A percentile compares a stretch with the other conserved stretches of the same genome.
phyloP scores from a whole-genome alignment of 768 basidiomycete species.

The Tricholoma matsutake region DNA sequence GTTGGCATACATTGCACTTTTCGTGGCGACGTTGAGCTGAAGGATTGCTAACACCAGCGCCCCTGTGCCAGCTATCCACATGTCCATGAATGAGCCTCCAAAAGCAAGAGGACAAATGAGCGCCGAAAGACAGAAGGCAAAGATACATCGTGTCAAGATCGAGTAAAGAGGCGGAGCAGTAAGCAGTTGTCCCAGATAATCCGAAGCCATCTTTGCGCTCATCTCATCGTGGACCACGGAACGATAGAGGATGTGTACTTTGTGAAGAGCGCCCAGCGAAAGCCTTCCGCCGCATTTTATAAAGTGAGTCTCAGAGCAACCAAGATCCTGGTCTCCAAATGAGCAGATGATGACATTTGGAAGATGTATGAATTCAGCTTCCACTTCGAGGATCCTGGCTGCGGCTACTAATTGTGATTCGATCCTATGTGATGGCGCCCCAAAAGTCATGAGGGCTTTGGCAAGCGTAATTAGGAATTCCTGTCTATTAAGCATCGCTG shows the following conservation, averaged over 20 bases:
- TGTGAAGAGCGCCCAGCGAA: constrained; percentile 80
- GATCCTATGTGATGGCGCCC: constrained; percentile 90
- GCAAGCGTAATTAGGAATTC: constrained; percentile 85
- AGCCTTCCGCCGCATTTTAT: constrained; percentile 76
- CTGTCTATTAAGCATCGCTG: constrained; percentile 79
- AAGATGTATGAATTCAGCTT: constrained; percentile 88
- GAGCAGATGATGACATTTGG: constrained; percentile 82
- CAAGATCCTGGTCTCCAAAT: constrained; percentile 88
- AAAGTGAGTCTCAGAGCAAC: constrained; percentile 86
- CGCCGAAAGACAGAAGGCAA: constrained; percentile 70
- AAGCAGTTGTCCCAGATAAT: constrained; percentile 61
- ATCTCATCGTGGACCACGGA: constrained; percentile 90
- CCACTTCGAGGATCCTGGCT: constrained; percentile 84
- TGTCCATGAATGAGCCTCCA: constrained; percentile 80
- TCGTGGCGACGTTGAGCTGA: constrained; percentile 70
- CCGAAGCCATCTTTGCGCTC: constrained; percentile 73
- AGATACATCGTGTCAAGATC: constrained; percentile 52
- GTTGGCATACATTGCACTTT: constrained; percentile 81
- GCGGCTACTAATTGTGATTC: constrained; percentile 89
- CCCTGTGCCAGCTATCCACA: constrained; percentile 73
- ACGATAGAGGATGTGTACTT: constrained; percentile 83
- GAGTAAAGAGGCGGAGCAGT: constrained; percentile 63
- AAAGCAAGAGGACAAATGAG: constrained; percentile 85
- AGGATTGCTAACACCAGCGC: constrained; percentile 68
- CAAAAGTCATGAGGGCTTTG: constrained; percentile 85